A percentile compares a stretch with the other conserved stretches of the same genome.
phyloP scores from a whole-genome alignment of 768 basidiomycete genomes.

The Boletus sensibilis region DNA sequence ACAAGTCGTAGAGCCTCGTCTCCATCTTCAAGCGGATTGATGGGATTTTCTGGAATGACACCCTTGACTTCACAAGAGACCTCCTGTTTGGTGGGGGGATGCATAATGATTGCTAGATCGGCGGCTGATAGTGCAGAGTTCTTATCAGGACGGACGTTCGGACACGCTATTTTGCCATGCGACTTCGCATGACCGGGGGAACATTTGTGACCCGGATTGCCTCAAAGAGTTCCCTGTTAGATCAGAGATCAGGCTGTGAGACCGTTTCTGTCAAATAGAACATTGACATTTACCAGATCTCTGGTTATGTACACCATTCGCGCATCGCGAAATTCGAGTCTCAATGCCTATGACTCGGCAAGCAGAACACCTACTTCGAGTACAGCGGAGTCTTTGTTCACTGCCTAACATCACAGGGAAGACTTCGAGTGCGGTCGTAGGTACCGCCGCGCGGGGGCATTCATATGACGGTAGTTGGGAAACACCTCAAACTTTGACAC shows the following conservation, averaged over 20 bases:
- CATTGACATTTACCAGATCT: background rate
- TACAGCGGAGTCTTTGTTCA: background rate
- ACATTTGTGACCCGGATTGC: background rate
- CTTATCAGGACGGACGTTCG: background rate
- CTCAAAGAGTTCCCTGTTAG: background rate
- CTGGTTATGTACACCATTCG: background rate
- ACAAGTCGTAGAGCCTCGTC: constrained; percentile 50
- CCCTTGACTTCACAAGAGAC: background rate
- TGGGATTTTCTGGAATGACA: background rate
- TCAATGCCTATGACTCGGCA: background rate
- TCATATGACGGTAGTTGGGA: background rate
- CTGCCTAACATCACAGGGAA: background rate
- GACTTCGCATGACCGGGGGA: background rate
- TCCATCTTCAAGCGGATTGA: constrained; percentile 26
- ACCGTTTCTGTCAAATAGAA: background rate
- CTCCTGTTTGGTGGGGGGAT: background rate
- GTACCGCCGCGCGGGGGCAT: background rate
- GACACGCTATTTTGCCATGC: background rate
- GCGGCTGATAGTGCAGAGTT: background rate
- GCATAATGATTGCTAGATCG: background rate
- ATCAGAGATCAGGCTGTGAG: background rate
- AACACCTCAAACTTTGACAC: background rate
- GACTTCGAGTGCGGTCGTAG: background rate
- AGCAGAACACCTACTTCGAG: background rate
- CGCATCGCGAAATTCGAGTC: background rate